Evolutionary conservation across 192 early-diverging fungal species (phyloP).

Genomic region (Coemansia sp.): DNA sequence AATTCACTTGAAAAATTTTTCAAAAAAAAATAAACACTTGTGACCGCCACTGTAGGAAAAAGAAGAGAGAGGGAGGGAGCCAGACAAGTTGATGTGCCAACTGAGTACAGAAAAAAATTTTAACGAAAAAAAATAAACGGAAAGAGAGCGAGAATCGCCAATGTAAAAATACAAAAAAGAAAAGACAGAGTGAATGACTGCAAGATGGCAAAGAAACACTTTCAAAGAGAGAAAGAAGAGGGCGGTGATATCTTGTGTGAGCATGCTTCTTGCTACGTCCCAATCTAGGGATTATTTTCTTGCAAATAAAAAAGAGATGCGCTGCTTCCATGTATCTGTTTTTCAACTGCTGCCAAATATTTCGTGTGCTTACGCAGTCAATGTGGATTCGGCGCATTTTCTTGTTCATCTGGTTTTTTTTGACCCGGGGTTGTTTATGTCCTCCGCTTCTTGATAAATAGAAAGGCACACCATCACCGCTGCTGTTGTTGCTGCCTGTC

Average conservation of each 20-base stretch:
- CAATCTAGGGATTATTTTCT: neutral
- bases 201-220: too few relatives aligned
- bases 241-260: neutral
- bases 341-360: neutral
- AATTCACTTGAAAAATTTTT: too few relatives aligned
- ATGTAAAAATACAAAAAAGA: neutral
- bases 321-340: neutral
- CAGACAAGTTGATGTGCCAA: neutral
- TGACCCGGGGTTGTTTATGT: slow-evolving; percentile 3
- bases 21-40: neutral
- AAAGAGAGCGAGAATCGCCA: neutral
- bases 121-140: neutral
- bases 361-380: neutral
- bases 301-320: neutral
- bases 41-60: neutral
- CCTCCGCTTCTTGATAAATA: neutral
- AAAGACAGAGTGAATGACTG: too few relatives aligned
- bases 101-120: neutral
- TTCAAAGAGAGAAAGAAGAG: too few relatives aligned
- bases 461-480: too few relatives aligned
- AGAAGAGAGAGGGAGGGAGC: neutral
- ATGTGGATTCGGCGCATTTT: slow-evolving; percentile 7
- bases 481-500: too few relatives aligned
- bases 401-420: neutral
- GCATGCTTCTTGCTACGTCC: neutral